A percentile compares a stretch with the other conserved stretches of the same genome.
These are phyloP conservation scores for Gonapodya prolifera DNA, from an alignment of 192 early-diverging fungal species.

Conservation along the genomic window DNA sequence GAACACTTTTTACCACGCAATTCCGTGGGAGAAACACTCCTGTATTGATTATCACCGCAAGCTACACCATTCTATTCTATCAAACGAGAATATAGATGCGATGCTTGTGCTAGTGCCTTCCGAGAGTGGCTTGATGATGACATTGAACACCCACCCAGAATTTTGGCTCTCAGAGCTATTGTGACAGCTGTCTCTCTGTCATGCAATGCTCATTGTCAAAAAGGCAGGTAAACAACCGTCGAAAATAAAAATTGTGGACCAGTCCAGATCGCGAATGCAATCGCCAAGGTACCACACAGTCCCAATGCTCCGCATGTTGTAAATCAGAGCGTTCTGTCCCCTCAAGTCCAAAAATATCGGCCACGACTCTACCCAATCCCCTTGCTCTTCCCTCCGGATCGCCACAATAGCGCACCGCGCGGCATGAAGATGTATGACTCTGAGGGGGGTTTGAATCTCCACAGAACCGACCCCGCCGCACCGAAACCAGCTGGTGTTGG, in stretches of 20 bases:
- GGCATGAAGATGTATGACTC: not conserved
- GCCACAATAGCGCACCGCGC: not conserved
- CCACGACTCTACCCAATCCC: not conserved
- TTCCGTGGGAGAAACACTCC: no score
- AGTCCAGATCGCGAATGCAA: not conserved
- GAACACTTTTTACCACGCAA: no score
- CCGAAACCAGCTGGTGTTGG: not conserved
- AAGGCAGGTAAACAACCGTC: not conserved
- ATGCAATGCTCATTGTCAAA: not conserved
- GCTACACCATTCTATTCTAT: no score
- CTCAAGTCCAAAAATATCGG: not conserved
- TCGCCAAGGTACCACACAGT: not conserved
- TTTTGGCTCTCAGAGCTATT: no score
- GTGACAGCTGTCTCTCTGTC: no score
- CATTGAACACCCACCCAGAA: no score
- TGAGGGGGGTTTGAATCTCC: not conserved
- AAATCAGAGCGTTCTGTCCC: not conserved
- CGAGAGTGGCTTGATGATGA: no score
- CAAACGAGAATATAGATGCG: no score
- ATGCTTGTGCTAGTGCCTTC: no score
- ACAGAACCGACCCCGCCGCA: not conserved
- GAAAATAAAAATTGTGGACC: not conserved
- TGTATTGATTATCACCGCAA: no score
- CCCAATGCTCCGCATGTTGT: not conserved
- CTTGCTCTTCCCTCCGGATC: not conserved